Evolutionary conservation across 257 asterid species (phyloP).

Genomic region (Solanum chmielewskii): DNA sequence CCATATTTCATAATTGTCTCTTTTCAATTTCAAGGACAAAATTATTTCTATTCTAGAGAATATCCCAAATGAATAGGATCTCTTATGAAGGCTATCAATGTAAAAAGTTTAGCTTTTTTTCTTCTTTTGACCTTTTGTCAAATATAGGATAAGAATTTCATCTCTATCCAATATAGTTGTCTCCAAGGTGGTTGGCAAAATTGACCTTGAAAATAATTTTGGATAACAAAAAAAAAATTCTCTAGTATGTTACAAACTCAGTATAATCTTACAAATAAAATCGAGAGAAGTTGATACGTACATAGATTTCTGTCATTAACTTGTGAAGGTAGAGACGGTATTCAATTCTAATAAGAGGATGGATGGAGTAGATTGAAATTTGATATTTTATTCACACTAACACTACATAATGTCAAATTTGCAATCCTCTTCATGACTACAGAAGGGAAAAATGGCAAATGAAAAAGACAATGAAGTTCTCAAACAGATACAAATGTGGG

Average conservation of each 20-base stretch:
- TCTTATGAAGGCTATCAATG: not conserved
- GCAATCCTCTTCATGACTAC: not conserved
- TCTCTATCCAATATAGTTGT: not conserved
- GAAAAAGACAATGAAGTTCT: not conserved
- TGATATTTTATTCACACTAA: not conserved
- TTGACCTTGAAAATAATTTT: not conserved
- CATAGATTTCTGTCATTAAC: not conserved
- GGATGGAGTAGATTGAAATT: not conserved
- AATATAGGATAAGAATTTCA: not conserved
- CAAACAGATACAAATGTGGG: not conserved
- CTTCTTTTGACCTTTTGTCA: not conserved
- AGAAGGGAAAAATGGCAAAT: not conserved
- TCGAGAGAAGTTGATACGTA: accelerated
- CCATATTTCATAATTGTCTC: not conserved
- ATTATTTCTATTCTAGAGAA: not conserved
- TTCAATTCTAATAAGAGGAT: not conserved
- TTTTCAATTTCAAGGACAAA: not conserved
- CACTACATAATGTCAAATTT: not conserved
- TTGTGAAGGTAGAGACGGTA: not conserved
- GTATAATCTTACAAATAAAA: not conserved
- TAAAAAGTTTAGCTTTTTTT: not conserved
- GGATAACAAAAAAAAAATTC: not conserved
- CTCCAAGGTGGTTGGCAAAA: not conserved
- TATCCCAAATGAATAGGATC: not conserved
- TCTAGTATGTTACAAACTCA: no score